Evolutionary conservation across 1,139 yeast species (phyloP).

Genomic region (Torulaspora pretoriensis): DNA sequence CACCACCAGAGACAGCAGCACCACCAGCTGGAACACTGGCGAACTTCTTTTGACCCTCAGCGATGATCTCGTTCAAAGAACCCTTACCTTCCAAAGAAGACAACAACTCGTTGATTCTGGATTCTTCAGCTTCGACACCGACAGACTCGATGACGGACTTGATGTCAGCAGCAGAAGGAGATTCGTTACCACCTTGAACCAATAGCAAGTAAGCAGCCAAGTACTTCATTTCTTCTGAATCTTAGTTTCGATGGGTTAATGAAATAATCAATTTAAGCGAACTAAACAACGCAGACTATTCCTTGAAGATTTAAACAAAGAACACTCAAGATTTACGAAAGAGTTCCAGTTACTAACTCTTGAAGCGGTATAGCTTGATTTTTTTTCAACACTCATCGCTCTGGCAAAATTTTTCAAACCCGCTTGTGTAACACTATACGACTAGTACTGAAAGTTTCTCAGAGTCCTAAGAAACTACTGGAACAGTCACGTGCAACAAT

Average conservation of each 20-base stretch:
- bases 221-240: conserved; percentile 66
- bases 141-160: conserved; percentile 85
- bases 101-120: conserved; percentile 78
- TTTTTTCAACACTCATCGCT: conserved; percentile 8
- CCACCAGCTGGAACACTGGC: conserved; percentile 98
- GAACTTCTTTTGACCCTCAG: conserved; percentile 93
- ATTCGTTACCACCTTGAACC: conserved; percentile 78
- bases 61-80: conserved; percentile 77
- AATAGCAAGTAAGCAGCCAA: conserved; percentile 89
- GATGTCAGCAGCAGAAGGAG: conserved; percentile 93
- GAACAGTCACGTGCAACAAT: conserved; percentile 3
- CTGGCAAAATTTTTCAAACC: conserved; percentile 8
- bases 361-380: background rate
- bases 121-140: conserved; percentile 92
- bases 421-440: conserved; percentile 20
- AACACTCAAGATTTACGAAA: background rate
- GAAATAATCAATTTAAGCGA: conserved; percentile 40
- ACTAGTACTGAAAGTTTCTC: conserved; percentile 14
- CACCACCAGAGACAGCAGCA: conserved; percentile 76
- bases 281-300: conserved; percentile 36
- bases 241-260: conserved; percentile 15
- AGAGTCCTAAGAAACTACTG: conserved; percentile 8
- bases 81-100: conserved; percentile 93
- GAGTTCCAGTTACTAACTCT: background rate
- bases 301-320: conserved; percentile 29